Conservation (phyloP, 257 asterid species). For the Solanum chiquidenum region DNA sequence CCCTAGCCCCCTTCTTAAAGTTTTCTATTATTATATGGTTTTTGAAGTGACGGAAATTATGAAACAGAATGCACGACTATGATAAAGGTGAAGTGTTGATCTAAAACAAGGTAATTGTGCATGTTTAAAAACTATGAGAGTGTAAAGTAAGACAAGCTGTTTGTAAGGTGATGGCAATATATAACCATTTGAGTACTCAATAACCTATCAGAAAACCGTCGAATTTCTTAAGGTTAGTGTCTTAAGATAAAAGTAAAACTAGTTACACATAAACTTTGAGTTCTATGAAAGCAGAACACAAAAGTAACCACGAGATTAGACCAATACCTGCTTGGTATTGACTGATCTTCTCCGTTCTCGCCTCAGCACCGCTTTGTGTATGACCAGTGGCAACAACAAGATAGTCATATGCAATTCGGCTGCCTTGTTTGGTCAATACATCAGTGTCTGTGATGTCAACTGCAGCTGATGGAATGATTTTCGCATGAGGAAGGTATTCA, state of each 20-base stretch:
- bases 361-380: slow-evolving; percentile 15
- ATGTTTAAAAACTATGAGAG: not conserved
- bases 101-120: not conserved
- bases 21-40: not conserved
- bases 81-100: not conserved
- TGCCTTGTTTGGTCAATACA: slow-evolving; percentile 58
- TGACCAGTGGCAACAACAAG: slow-evolving; percentile 92
- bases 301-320: not conserved
- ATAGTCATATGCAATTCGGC: slow-evolving; percentile 46
- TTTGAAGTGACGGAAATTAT: not conserved
- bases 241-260: not conserved
- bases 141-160: not conserved
- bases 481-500: slow-evolving; percentile 62
- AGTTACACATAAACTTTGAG: not conserved
- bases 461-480: slow-evolving; percentile 46
- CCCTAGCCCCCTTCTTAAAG: not conserved
- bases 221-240: not conserved
- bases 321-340: slow-evolving; percentile 51
- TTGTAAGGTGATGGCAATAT: not conserved
- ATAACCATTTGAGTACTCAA: not conserved
- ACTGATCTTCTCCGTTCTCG: slow-evolving; percentile 43
- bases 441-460: slow-evolving; percentile 40
- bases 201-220: not conserved
- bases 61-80: not conserved
- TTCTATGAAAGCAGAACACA: not conserved